Percentiles rank a stretch among this genome's conserved stretches.
Evolutionary conservation across 2,329 filamentous ascomycete genomes (phyloP).

Genomic region (Microdochium nivale): DNA sequence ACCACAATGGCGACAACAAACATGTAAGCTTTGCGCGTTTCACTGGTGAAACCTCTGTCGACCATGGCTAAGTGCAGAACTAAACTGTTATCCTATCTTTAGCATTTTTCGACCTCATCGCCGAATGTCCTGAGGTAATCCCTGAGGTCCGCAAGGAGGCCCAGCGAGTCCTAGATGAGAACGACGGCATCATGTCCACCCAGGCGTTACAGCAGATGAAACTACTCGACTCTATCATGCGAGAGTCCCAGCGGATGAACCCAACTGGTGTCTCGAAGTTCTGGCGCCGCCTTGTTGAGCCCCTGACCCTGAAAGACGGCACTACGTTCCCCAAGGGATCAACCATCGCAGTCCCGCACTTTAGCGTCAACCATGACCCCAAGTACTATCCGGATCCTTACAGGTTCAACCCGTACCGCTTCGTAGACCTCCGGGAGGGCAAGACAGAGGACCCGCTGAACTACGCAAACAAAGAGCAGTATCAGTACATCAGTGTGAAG

Average conservation of each 20-base stretch:
- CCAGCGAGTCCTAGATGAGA: constrained; percentile 20
- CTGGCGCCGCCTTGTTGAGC: constrained; percentile 33
- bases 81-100: neutral
- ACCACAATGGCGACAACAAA: constrained; percentile 14
- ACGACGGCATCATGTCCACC: constrained; percentile 20
- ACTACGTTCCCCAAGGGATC: constrained; percentile 30
- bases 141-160: constrained; percentile 42
- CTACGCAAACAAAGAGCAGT: constrained; percentile 19
- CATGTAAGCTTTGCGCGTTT: constrained; percentile 25
- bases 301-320: constrained; percentile 39
- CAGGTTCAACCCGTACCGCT: constrained; percentile 25
- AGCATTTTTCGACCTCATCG: constrained; percentile 40
- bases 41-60: no score
- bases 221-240: constrained; percentile 26
- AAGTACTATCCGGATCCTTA: constrained; percentile 17
- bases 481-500: constrained; percentile 31
- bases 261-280: constrained; percentile 27
- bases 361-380: constrained; percentile 19
- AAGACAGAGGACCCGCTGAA: constrained; percentile 12
- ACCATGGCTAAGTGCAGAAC: no score
- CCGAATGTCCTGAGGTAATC: constrained; percentile 33
- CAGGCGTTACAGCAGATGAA: constrained; percentile 26
- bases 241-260: constrained; percentile 21
- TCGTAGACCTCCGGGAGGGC: constrained; percentile 19
- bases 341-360: constrained; percentile 24